Evolutionary conservation across 2,329 filamentous ascomycete species (phyloP).

Genomic region (Ceratocystis diversiconidia): DNA sequence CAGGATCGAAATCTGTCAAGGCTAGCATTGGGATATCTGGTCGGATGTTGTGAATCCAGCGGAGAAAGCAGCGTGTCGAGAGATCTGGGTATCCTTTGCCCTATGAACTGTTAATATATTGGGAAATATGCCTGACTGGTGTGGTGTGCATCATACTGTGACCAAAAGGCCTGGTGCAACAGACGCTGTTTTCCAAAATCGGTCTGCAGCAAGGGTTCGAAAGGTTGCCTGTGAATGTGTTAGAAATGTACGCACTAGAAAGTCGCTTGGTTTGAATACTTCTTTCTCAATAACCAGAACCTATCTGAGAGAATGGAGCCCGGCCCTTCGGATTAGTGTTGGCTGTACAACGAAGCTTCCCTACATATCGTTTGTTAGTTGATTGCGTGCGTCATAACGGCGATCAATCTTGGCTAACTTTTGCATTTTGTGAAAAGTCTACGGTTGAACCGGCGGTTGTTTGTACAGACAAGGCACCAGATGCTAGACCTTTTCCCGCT

Average conservation of each 20-base stretch:
- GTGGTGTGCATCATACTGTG: constrained; percentile 36
- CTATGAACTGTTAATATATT: constrained; percentile 27
- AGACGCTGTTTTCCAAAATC: constrained; percentile 37
- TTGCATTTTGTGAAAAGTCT: constrained; percentile 22
- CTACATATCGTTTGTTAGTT: constrained; percentile 25
- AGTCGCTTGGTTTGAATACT: constrained; percentile 27
- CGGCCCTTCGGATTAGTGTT: constrained; percentile 34
- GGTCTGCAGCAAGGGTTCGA: constrained; percentile 44
- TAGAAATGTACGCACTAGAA: constrained; percentile 18
- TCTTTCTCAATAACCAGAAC: constrained; percentile 70
- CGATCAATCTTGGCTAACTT: constrained; percentile 23
- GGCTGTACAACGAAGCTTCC: constrained; percentile 47
- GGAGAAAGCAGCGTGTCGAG: constrained; percentile 51
- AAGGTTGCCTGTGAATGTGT: constrained; percentile 53
- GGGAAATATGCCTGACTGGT: not conserved
- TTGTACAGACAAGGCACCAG: constrained; percentile 40
- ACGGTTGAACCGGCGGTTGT: constrained; percentile 31
- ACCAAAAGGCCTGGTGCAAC: constrained; percentile 49
- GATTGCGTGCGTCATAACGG: too few relatives aligned
- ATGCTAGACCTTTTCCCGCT: constrained; percentile 56
- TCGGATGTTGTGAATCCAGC: constrained; percentile 33
- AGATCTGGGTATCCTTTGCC: constrained; percentile 75
- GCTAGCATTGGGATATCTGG: constrained; percentile 44
- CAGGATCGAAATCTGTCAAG: constrained; percentile 62
- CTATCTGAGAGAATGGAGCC: constrained; percentile 42